Evolutionary conservation across 805 yeast genomes (phyloP), one percentile per base, ranked within the genome.

Genomic region (Babjeviella inositovora): DNA sequence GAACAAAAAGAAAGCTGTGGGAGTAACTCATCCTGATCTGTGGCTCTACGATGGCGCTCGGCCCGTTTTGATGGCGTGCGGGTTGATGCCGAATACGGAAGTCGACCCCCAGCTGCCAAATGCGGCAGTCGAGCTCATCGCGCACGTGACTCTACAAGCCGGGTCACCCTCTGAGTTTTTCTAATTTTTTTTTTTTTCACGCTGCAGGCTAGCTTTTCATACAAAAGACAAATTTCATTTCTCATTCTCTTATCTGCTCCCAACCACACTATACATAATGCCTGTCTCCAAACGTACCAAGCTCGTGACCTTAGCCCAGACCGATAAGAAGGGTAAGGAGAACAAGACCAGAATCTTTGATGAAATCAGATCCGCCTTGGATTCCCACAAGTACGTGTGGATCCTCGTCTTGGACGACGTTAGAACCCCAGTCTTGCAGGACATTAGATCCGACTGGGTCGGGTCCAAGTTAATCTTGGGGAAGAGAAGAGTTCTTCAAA

Each of bases 241-340:
- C 3, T 7, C 3, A 13, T 3, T 16, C 4, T 5, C 15, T 21
- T 15, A 16, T 16, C 13, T 9, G 13, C 13, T 5, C 14, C 14
- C 11, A 16, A 12, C 17, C 6, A 16, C 23, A 24, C n/a, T 10
- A 25, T 8, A 19, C 27, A 55, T 35, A 28, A 87, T 87, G 98
- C 96, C 98, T 32, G 81, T 93, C 66, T 84, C 96, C 17, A 85
- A 73, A 49, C 87, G 97, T 68, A 76, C 95, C 36, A 90, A 81
- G 71, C 73, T 85, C 37, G 93, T 90, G 30, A 80, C 97, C 8
- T 62, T 90, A 38, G 90, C 99, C 18, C 87, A 87, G 45, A 87
- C 97, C 32, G 96, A 84, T 37, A 90, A 84, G 53, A 90, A 90
- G 46, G 95, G 95, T 23, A 72, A 74, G 35, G 96, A 81, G 38